Evolutionary conservation across 768 basidiomycete species (phyloP).

Genomic region (Artomyces pyxidatus): DNA sequence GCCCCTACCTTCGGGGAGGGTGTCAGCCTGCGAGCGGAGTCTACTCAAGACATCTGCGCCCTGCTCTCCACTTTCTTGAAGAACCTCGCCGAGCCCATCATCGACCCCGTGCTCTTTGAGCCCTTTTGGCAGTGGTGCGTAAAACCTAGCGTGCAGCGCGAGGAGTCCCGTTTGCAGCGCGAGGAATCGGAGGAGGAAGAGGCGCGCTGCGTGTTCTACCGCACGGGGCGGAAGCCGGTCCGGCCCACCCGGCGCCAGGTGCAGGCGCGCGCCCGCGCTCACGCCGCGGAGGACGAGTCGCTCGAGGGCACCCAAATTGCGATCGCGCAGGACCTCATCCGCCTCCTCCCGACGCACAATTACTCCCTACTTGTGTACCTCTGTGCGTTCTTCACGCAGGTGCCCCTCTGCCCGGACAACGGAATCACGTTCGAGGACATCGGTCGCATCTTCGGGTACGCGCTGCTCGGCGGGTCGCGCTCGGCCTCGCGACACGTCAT

Average conservation of each 20-base stretch:
- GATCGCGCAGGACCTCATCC: slow-evolving; percentile 41
- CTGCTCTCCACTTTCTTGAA: slow-evolving; percentile 40
- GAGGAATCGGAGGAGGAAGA: slow-evolving; percentile 28
- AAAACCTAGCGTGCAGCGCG: slow-evolving; percentile 31
- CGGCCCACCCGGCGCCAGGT: slow-evolving; percentile 6
- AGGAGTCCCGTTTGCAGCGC: slow-evolving; percentile 22
- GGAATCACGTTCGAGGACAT: slow-evolving; percentile 37
- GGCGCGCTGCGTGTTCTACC: slow-evolving; percentile 21
- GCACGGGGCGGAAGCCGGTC: slow-evolving; percentile 15
- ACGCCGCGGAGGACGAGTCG: neutral
- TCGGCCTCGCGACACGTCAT: slow-evolving; percentile 10
- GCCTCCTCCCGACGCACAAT: slow-evolving; percentile 35
- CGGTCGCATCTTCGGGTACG: slow-evolving; percentile 37
- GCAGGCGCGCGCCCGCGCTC: neutral
- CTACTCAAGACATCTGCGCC: slow-evolving; percentile 36
- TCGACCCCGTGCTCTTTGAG: slow-evolving; percentile 32
- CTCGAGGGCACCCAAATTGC: slow-evolving; percentile 23
- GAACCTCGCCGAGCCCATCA: slow-evolving; percentile 37
- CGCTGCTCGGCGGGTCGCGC: slow-evolving; percentile 29
- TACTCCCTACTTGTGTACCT: slow-evolving; percentile 38
- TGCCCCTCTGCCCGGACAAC: slow-evolving; percentile 43
- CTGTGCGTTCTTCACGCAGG: slow-evolving; percentile 41
- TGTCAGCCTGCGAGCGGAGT: slow-evolving; percentile 15
- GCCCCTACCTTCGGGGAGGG: slow-evolving; percentile 20
- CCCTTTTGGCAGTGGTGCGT: slow-evolving; percentile 39